These are phyloP conservation scores for Pelargonium myrrhifolium DNA, from an alignment of 441 rosid species.

Conservation along the genomic window DNA sequence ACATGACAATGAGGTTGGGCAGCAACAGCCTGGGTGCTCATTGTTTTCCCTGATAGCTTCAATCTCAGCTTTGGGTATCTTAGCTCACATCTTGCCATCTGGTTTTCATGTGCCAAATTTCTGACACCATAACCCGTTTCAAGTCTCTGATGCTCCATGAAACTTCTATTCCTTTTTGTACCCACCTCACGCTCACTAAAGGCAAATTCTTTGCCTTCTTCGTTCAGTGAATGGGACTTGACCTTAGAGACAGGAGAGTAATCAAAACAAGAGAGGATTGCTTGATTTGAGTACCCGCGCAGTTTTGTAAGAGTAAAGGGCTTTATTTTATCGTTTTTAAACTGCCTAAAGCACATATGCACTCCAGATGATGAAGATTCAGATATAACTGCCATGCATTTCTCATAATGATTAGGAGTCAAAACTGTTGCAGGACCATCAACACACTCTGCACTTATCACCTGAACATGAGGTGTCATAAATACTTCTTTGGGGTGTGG, in stretches of 20 bases:
- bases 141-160: constrained; percentile 23
- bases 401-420: constrained; percentile 66
- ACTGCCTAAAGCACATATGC: constrained; percentile 77
- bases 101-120: constrained; percentile 10
- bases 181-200: constrained; percentile 43
- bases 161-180: constrained; percentile 51
- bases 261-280: constrained; percentile 59
- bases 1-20: constrained; percentile 10
- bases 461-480: constrained; percentile 86
- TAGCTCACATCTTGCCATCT: constrained; percentile 6
- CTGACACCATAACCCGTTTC: constrained; percentile 18
- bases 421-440: constrained; percentile 85
- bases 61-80: constrained; percentile 25
- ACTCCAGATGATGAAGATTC: constrained; percentile 47
- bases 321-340: constrained; percentile 66
- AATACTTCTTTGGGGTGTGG: constrained; percentile 89
- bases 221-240: constrained; percentile 29
- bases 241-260: constrained; percentile 29
- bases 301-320: constrained; percentile 74
- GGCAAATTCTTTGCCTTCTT: constrained; percentile 44
- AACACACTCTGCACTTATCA: constrained; percentile 92
- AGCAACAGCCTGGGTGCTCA: constrained; percentile 9
- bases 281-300: constrained; percentile 79
- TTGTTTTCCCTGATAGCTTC: constrained; percentile 19
- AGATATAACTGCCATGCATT: constrained; percentile 56